Conservation (phyloP, 2,329 filamentous ascomycete genomes). For the Fonsecaea pedrosoi region DNA sequence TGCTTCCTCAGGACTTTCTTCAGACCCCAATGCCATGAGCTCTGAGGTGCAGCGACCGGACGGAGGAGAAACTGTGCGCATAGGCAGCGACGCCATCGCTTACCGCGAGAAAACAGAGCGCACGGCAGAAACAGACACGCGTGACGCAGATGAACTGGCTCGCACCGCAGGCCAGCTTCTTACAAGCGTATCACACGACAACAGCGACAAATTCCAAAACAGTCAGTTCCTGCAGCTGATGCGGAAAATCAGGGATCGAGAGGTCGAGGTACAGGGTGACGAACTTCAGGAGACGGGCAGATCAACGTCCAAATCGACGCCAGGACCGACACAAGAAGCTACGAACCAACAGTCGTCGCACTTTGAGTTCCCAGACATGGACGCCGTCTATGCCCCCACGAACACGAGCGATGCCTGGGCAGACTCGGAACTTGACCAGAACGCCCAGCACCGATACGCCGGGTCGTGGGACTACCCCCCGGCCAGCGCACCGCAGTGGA, state of each 20-base stretch:
- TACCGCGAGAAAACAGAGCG: conserved; percentile 38
- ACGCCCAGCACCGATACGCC: neutral
- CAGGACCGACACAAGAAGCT: neutral
- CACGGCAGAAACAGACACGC: conserved; percentile 40
- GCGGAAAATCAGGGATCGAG: conserved; percentile 73
- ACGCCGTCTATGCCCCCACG: conserved; percentile 36
- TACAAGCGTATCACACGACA: conserved; percentile 70
- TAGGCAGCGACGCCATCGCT: conserved; percentile 54
- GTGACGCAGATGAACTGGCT: conserved; percentile 71
- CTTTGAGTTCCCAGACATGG: conserved; percentile 40
- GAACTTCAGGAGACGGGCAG: conserved; percentile 61
- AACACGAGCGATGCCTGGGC: conserved; percentile 10
- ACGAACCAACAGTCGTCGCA: conserved; percentile 20
- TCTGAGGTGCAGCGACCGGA: conserved; percentile 17
- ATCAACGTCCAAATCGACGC: conserved; percentile 13
- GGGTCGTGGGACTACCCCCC: conserved; percentile 7
- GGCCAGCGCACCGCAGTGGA: neutral
- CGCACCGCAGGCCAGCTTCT: conserved; percentile 74
- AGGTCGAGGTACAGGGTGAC: conserved; percentile 75
- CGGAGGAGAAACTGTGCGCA: conserved; percentile 44
- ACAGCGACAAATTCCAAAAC: conserved; percentile 76
- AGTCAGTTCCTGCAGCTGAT: conserved; percentile 79
- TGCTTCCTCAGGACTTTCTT: neutral
- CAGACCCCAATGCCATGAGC: neutral
- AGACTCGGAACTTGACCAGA: neutral